A percentile compares a stretch with the other conserved stretches of the same genome.
phyloP scores from a whole-genome alignment of 2,329 filamentous ascomycete species.

The Trichophyton rubrum region DNA sequence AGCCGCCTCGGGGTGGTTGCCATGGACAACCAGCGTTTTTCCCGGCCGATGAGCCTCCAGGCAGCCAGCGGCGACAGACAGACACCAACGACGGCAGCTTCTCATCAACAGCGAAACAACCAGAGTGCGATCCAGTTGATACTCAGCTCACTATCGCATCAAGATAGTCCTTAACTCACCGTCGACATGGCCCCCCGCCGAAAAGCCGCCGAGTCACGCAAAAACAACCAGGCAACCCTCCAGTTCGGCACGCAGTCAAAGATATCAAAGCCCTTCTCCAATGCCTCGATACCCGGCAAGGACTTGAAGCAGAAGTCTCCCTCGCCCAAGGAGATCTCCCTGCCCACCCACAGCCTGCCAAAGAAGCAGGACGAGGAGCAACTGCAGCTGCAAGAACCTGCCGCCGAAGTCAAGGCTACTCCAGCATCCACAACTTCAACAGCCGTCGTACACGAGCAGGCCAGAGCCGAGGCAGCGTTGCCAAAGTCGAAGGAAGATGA shows the following conservation, averaged over 20 bases:
- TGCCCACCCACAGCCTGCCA: slow-evolving; percentile 2
- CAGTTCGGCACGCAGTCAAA: slow-evolving; percentile 47
- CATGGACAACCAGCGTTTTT: slow-evolving; percentile 9
- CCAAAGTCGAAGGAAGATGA: slow-evolving; percentile 25
- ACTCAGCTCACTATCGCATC: not conserved
- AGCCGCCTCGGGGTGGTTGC: slow-evolving; percentile 2
- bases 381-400: not conserved
- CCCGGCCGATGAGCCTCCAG: not conserved
- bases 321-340: slow-evolving; percentile 5
- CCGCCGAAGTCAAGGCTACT: slow-evolving; percentile 8
- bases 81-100: no score
- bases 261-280: slow-evolving; percentile 43
- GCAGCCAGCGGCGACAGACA: not conserved
- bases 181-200: slow-evolving; percentile 32
- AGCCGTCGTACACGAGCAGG: slow-evolving; percentile 35
- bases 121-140: no score
- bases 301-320: not conserved
- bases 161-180: not conserved
- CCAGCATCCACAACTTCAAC: slow-evolving; percentile 23
- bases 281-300: slow-evolving; percentile 10
- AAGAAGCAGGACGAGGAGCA: not conserved
- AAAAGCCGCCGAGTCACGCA: slow-evolving; percentile 24
- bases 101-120: no score
- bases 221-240: slow-evolving; percentile 44
- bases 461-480: slow-evolving; percentile 31